Evolutionary conservation across 192 early-diverging fungal species (phyloP), one percentile per base, ranked within the genome.

Genomic region (Diversispora eburnea): DNA sequence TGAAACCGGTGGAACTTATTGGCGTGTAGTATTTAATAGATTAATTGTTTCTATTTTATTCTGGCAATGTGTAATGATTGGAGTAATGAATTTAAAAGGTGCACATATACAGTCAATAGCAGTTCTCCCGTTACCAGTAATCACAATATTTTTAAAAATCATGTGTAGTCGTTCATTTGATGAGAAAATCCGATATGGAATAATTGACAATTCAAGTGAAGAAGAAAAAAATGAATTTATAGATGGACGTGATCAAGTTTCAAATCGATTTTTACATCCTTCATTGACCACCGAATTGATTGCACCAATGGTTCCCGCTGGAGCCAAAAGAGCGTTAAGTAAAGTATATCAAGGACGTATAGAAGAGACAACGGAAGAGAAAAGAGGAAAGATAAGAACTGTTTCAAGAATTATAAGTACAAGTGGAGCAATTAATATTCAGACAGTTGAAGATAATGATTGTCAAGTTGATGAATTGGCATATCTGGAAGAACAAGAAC

Each of bases 1-100:
- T 51, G 88, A 93, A 52, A 91, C 89, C 0, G 90, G 84, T 25
- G 91, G 91, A 46, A 83, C 82, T 33, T 90, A 91, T 78, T 91
- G 89, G 88, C 85, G 89, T 8, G 80, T 84, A 22, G 76, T 89
- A 42, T 84, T 91, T 74, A 89, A 93, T 68, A 85, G 91, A n/a
- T 77, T 91, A 54, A 49, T 93, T 1, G 74, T 79, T 7, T 87
- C 89, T n/a, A 77, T 86, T 62, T 56, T 89, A 12, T 78, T 91
- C 25, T 91, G 88, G 79, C 91, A 93, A 75, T 20, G 88, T 8
- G 86, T 87, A 47, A 84, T 91, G 78, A 79, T 91, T 46, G 82
- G 85, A 47, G 81, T 89, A 13, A 78, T 86, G 72, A 89, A 84
- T 80, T 81, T 85, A 42, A 82, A 78, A 65, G 48, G 22, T 5